These are phyloP conservation scores for Arachnomyces sp. DNA, from an alignment of 2,329 filamentous ascomycete genomes.

Conservation along the genomic window DNA sequence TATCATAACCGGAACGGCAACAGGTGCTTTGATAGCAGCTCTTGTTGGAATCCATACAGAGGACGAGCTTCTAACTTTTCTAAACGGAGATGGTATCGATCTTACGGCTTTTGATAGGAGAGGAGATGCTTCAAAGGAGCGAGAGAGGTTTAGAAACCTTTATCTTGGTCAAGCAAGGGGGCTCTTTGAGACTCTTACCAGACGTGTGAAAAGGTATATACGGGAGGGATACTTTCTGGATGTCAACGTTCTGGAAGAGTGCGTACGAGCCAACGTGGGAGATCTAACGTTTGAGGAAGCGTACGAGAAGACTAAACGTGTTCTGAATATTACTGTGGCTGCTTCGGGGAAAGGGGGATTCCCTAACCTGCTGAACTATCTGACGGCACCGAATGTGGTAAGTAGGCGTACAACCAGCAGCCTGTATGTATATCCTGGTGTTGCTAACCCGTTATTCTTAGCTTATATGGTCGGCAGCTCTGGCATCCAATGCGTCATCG, in stretches of 20 bases:
- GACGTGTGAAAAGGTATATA: constrained; percentile 61
- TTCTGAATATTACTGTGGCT: constrained; percentile 86
- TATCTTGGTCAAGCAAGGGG: constrained; percentile 17
- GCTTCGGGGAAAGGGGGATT: constrained; percentile 65
- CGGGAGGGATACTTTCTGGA: constrained; percentile 77
- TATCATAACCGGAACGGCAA: constrained; percentile 86
- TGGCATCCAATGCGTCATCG: constrained; percentile 40
- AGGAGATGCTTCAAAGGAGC: constrained; percentile 15
- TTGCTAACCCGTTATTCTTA: constrained; percentile 23
- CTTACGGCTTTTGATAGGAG: constrained; percentile 62
- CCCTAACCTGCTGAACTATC: constrained; percentile 79
- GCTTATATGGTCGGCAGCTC: constrained; percentile 49
- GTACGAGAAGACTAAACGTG: constrained; percentile 71
- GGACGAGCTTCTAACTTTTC: constrained; percentile 67
- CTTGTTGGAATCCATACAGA: constrained; percentile 81
- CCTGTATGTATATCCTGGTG: too few relatives aligned
- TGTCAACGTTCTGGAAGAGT: constrained; percentile 70
- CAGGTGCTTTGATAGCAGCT: constrained; percentile 80
- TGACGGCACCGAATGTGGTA: constrained; percentile 88
- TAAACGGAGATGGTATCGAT: constrained; percentile 74
- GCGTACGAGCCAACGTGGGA: constrained; percentile 75
- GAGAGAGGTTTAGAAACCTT: constrained; percentile 19
- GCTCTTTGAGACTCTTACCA: constrained; percentile 51
- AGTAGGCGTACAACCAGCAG: constrained; percentile 27
- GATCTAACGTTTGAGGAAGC: constrained; percentile 91